These are phyloP conservation scores for Chimonanthus salicifolius DNA, from an alignment of 164 flowering plant genomes.

Conservation along the genomic window DNA sequence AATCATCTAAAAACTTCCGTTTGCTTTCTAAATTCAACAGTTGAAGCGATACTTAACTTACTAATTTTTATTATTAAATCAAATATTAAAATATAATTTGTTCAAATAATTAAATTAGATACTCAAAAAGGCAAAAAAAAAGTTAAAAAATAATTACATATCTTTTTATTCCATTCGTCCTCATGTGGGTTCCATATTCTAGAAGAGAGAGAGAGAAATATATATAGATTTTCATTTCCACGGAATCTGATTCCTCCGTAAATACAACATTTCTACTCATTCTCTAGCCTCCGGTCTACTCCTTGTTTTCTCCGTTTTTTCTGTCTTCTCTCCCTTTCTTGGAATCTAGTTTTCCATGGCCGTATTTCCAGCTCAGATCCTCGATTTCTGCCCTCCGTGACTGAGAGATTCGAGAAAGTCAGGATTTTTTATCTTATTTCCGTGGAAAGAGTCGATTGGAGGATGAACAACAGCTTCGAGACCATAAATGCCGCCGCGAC, in stretches of 20 bases:
- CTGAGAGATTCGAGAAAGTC: not conserved
- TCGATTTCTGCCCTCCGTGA: not conserved
- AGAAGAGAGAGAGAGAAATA: not conserved
- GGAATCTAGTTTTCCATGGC: not conserved
- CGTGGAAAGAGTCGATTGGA: constrained; percentile 20
- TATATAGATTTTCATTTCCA: not conserved
- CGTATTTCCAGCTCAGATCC: not conserved
- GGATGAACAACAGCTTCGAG: constrained; percentile 49
- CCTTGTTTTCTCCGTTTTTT: not conserved
- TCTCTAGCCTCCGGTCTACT: not conserved
- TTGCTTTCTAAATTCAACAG: not conserved
- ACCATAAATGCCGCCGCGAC: constrained; percentile 88
- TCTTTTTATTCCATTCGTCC: too few species aligned
- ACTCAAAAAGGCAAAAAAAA: not conserved
- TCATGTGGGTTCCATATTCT: not conserved
- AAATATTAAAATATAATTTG: not conserved
- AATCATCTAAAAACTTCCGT: too few species aligned
- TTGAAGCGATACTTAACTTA: not conserved
- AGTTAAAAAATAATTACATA: not conserved
- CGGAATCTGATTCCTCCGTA: not conserved
- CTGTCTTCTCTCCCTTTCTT: not conserved
- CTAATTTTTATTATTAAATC: not conserved
- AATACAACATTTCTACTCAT: not conserved
- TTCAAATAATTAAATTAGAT: not conserved
- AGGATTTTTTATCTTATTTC: not conserved